phyloP scores from a whole-genome alignment of 2,329 filamentous ascomycete species.

The Camptophora hylomeconis region DNA sequence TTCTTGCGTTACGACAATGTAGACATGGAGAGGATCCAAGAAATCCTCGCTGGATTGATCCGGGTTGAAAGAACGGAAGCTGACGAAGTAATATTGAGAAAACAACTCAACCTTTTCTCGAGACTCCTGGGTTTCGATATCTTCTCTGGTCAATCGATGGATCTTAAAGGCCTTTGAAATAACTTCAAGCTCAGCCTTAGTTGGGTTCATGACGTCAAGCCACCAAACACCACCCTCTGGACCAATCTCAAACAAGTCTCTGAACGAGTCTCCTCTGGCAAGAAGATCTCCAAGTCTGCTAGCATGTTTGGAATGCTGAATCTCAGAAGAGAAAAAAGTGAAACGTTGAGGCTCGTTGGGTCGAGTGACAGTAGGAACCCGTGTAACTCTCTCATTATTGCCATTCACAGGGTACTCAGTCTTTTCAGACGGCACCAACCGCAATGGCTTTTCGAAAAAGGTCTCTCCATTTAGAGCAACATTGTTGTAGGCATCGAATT shows the following conservation, averaged over 20 bases:
- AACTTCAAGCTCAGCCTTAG: slow-evolving; percentile 72
- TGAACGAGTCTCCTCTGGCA: slow-evolving; percentile 77
- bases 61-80: slow-evolving; percentile 85
- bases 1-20: slow-evolving; percentile 92
- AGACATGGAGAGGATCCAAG: slow-evolving; percentile 89
- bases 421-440: slow-evolving; percentile 19
- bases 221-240: slow-evolving; percentile 85
- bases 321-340: slow-evolving; percentile 92
- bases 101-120: slow-evolving; percentile 98
- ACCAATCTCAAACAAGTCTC: slow-evolving; percentile 67
- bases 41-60: slow-evolving; percentile 69
- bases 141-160: slow-evolving; percentile 88
- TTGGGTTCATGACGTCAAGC: slow-evolving; percentile 86
- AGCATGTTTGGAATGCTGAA: slow-evolving; percentile 86
- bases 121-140: slow-evolving; percentile 88
- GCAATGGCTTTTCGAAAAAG: slow-evolving; percentile 16
- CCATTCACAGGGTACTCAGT: slow-evolving; percentile 25
- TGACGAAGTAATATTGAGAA: slow-evolving; percentile 94
- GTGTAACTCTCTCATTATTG: slow-evolving; percentile 35
- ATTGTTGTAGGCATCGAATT: slow-evolving; percentile 24
- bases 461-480: slow-evolving; percentile 18
- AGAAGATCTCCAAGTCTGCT: slow-evolving; percentile 77
- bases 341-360: slow-evolving; percentile 59
- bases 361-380: slow-evolving; percentile 1
- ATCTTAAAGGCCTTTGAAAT: slow-evolving; percentile 92